phyloP scores from a whole-genome alignment of 495 filamentous ascomycete species.

The Aspergillus hancockii region DNA sequence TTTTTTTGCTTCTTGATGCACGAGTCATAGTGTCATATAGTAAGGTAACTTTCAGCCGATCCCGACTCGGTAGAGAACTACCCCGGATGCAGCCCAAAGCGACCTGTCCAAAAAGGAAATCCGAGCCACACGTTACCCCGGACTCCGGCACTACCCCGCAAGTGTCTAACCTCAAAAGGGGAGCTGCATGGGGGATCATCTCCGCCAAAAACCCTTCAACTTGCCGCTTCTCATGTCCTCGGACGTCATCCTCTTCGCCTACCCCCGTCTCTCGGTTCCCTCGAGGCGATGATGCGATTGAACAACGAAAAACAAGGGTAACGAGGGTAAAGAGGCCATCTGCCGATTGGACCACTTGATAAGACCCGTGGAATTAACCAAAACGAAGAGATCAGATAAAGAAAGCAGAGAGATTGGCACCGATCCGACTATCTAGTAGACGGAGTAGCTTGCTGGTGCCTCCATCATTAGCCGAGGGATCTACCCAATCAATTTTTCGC shows the following conservation, averaged over 20 bases:
- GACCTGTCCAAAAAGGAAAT: conserved; percentile 11
- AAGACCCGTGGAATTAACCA: neutral
- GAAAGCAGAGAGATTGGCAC: neutral
- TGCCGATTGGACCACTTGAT: too few species aligned
- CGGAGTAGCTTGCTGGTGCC: neutral
- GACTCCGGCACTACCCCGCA: conserved; percentile 4
- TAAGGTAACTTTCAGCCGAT: neutral
- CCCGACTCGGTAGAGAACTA: neutral
- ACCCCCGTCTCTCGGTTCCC: neutral
- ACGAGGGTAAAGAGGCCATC: too few species aligned
- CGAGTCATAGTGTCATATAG: neutral
- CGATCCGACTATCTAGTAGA: neutral
- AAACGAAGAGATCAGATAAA: neutral
- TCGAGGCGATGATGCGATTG: neutral
- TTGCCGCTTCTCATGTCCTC: neutral
- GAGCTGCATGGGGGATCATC: conserved; percentile 1
- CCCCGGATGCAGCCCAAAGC: neutral
- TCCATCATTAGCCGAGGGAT: neutral
- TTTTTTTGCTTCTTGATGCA: neutral
- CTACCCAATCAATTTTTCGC: neutral
- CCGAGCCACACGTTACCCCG: conserved; percentile 20
- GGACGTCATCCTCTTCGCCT: neutral
- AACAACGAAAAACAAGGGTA: too few species aligned
- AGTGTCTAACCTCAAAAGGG: conserved; percentile 1
- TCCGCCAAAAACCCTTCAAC: too few species aligned